Base-by-base conservation (phyloP, 2,329 filamentous ascomycete genomes). In the Byssothecium circinans region DNA sequence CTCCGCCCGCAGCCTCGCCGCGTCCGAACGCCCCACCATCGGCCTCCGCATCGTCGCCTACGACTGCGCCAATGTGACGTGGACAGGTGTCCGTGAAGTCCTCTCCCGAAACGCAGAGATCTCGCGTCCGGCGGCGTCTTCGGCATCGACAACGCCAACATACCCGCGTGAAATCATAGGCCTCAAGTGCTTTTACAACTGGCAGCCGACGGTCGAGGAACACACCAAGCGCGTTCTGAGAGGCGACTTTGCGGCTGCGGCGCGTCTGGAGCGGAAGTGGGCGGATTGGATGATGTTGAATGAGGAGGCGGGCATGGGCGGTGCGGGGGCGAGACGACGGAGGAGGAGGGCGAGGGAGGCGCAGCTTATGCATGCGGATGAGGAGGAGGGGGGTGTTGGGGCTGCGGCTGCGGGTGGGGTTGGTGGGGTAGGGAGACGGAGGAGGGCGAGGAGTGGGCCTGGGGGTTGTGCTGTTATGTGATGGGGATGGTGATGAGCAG, bases 131-230 rank as follows among this genome's bases (percentile, higher is more conserved):
- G 60, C 56, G 4, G 43, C 68, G 7, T 56, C 49, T 4, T 69
- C 67, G 1, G 51, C 57, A 4, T 60, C 54, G 23, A 58, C 58
- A 22, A 58, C 61, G 0, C 64, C 78, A 8, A 80, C 80, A 0
- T 91, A 86, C 59, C 88, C 90, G 0, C 82, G 83, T 1, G 86
- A 96, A 65, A 83, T 95, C 47, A 90, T 97, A 50, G 79, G 84
- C 5, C 79, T 97, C 35, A 96, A 96, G 71, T 95, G 91, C 71
- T 97, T 92, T 75, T 95, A 95, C 69, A 90, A 88, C 34, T 96
- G 89, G 83, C 92, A 97, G 73, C 89, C 89, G 74, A 96, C 91
- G 0, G 91, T 96, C 4, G 88, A 96, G 57, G 91, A 96, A 69
- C 92, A 97, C 71, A 91, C 85, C 43, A 92, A 91, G 74, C 83